Base-by-base conservation (phyloP, 495 filamentous ascomycete genomes). In the Talaromyces adpressus region DNA sequence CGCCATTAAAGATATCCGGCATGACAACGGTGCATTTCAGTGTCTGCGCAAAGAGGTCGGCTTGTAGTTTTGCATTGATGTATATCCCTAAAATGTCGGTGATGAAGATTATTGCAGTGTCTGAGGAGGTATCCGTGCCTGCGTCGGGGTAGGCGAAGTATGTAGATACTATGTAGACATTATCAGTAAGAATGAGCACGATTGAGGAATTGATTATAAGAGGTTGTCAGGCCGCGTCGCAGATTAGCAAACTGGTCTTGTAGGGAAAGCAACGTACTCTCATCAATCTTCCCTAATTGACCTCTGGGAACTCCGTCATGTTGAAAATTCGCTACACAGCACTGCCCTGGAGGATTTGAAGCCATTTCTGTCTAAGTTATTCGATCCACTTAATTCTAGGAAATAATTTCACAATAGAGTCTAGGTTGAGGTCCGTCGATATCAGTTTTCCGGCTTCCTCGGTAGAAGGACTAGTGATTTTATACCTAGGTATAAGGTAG, bases 1-100 rank as follows among this genome's bases (percentile, higher is more conserved):
- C 88, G 56, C 89, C 91, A 52, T 87, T 81, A 79, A 93, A 91
- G 64, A 89, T 75, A 71, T 96, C 92, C 63, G 90, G 83, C 66
- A 96, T 78, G 27, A 93, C 73, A 53, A 86, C 86, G 23, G 89
- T 80, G 74, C 92, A 96, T 51, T 91, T 91, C 69, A 89, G 88
- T 68, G 85, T 85, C 14, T 56, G 53, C 62, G 91, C 91, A 65
- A 83, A 91, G 70, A 91, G 86, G 76, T 95, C 91, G 62, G 91
- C 91, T 62, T 92, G 79, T 72, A 96, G 83, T 78, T 93, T 79
- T 70, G 84, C 79, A 77, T 95, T 95, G 72, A 84, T 77, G 79
- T 85, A 91, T 72, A 91, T 84, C 63, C 88, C 83, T 68, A 90
- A 81, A 67, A 91, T 81, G 66, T 49, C 45, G 45, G 45, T 49